phyloP scores from a whole-genome alignment of 129 eudicot genomes.

The Arctium lappa region DNA sequence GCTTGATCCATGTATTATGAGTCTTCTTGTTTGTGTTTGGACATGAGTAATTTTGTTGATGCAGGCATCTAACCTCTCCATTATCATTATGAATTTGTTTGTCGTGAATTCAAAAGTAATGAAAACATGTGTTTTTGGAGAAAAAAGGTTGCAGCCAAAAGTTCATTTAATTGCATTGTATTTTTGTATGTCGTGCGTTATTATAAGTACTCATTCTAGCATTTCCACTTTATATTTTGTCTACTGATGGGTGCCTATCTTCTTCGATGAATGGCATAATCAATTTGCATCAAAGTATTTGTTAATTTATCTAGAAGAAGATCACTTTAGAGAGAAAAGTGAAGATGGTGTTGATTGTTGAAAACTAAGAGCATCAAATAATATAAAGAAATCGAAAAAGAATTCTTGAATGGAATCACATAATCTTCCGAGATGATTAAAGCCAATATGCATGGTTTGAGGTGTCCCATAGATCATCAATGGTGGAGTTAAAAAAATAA shows the following conservation, averaged over 20 bases:
- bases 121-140: slow-evolving; percentile 3
- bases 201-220: neutral
- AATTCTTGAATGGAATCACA: slow-evolving; percentile 5
- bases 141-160: neutral
- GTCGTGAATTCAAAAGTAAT: neutral
- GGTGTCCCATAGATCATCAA: slow-evolving; percentile 23
- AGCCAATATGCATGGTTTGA: slow-evolving; percentile 18
- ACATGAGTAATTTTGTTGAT: neutral
- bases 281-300: neutral
- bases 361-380: neutral
- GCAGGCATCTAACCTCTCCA: neutral
- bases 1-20: slow-evolving; percentile 81
- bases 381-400: slow-evolving; percentile 1
- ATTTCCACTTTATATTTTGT: neutral
- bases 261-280: slow-evolving; percentile 9
- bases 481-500: slow-evolving; percentile 18
- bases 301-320: neutral
- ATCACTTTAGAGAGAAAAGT: neutral
- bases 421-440: slow-evolving; percentile 1
- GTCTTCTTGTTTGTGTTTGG: neutral
- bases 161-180: neutral
- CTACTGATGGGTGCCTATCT: neutral
- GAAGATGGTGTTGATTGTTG: slow-evolving; percentile 5
- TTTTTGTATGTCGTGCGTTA: neutral
- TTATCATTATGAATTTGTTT: neutral